Evolutionary conservation across 805 yeast species (phyloP), one percentile per base, ranked within the genome.

Genomic region (Spathaspora arborariae): DNA sequence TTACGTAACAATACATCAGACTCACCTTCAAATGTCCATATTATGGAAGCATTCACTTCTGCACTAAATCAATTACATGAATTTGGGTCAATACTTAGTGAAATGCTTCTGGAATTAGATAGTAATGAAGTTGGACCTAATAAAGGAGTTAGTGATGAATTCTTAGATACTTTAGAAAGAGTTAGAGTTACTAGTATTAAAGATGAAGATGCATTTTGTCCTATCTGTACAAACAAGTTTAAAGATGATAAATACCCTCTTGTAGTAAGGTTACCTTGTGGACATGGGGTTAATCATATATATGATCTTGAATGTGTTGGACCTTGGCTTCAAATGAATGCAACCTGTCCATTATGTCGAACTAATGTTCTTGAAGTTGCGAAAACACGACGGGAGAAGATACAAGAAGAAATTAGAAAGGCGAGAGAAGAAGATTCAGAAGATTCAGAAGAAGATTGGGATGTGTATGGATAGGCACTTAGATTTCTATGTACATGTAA

Each of bases 241-340:
- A 68, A 76, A 3, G 85, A 82, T 27, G 96, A 89, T 59, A 70
- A 80, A 40, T 83, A 84, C 56, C 96, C 97, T 2, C 68, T 91
- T 41, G 81, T 91, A 10, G 96, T 89, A 15, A 71, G 76, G 54
- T 71, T 91, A 20, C 84, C 85, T 5, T 91, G 98, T 64, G 53
- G 56, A 13, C 49, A 58, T 30, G 65, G 59, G 40, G 40, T 45
- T 10, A 75, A 71, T 33, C 98, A 91, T 63, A 75, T 75, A 37
- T 91, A 87, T 64, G 98, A 91, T 60, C 70, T 90, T 52, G 97
- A 92, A 54, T 91, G 97, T 62, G 82, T 92, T 34, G 84, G 85
- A 0, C 94, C 96, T 0, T 91, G 98, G 98, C 71, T 92, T 44
- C 79, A 80, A 51, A 70, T 81, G 44, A 81, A 85, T 55, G 69